Evolutionary conservation across 2,329 filamentous ascomycete species (phyloP).

Genomic region (Colletotrichum brevisporum): DNA sequence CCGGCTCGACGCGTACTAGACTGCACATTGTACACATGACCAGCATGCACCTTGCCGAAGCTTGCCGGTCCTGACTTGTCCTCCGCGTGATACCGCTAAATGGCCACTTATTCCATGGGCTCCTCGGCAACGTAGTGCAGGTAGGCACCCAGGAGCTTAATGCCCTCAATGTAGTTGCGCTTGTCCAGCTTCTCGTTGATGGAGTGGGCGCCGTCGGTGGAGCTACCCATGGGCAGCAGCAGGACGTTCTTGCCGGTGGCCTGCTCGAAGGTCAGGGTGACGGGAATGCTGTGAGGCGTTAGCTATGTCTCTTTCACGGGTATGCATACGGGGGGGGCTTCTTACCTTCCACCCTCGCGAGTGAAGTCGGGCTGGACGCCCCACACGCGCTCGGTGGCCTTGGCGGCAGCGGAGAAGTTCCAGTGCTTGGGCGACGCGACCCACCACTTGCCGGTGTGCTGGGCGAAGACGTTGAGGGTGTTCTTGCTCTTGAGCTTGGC

Average conservation of each 20-base stretch:
- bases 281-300: constrained; percentile 80
- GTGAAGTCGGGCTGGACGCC: constrained; percentile 95
- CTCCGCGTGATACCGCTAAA: neutral
- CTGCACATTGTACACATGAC: neutral
- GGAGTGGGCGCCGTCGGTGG: constrained; percentile 95
- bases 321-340: neutral
- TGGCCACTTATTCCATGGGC: constrained; percentile 62
- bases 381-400: constrained; percentile 97
- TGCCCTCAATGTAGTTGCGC: constrained; percentile 98
- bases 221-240: constrained; percentile 95
- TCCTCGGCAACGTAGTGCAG: constrained; percentile 97
- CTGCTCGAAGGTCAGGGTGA: constrained; percentile 97
- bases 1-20: neutral
- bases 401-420: constrained; percentile 96
- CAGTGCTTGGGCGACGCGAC: constrained; percentile 97
- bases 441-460: constrained; percentile 99
- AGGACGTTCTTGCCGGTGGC: constrained; percentile 98
- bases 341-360: constrained; percentile 89
- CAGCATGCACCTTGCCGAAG: neutral
- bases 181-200: constrained; percentile 99
- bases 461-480: constrained; percentile 82
- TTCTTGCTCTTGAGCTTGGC: constrained; percentile 94
- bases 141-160: constrained; percentile 94
- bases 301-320: neutral
- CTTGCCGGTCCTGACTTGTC: constrained; percentile 1